Conservation (phyloP, 805 yeast species). For the Candida easanensis region DNA sequence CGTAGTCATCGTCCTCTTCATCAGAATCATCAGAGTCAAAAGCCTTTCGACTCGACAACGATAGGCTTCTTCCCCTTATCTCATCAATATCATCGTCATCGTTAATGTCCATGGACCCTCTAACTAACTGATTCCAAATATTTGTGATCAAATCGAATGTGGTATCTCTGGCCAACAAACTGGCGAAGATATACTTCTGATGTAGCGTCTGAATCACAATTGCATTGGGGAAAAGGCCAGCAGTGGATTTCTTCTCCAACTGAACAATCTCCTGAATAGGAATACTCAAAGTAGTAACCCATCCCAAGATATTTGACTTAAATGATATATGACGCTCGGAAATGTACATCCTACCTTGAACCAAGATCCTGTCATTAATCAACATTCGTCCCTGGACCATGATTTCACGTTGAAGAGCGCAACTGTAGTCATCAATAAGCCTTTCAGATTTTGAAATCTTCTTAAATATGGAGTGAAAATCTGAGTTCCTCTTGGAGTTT, state of each 20-base stretch:
- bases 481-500: conserved; percentile 58
- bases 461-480: conserved; percentile 74
- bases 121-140: conserved; percentile 54
- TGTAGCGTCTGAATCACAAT: conserved; percentile 40
- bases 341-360: conserved; percentile 85
- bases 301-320: conserved; percentile 82
- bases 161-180: conserved; percentile 74
- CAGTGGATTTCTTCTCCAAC: conserved; percentile 80
- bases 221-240: conserved; percentile 89
- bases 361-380: conserved; percentile 51
- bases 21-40: conserved; percentile 7
- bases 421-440: conserved; percentile 80
- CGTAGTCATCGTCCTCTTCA: conserved; percentile 11
- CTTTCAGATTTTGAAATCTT: conserved; percentile 66
- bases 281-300: conserved; percentile 82
- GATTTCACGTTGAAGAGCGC: conserved; percentile 87
- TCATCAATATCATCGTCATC: conserved; percentile 17
- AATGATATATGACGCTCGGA: conserved; percentile 78
- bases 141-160: conserved; percentile 49
- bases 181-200: conserved; percentile 77
- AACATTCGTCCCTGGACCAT: conserved; percentile 79
- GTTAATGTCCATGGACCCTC: conserved; percentile 21
- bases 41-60: conserved; percentile 21
- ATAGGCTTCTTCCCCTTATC: conserved; percentile 5
- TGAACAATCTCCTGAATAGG: conserved; percentile 69